Evolutionary conservation across 2,329 filamentous ascomycete species (phyloP), one percentile per base, ranked within the genome.

Genomic region (Colletotrichum sp.): DNA sequence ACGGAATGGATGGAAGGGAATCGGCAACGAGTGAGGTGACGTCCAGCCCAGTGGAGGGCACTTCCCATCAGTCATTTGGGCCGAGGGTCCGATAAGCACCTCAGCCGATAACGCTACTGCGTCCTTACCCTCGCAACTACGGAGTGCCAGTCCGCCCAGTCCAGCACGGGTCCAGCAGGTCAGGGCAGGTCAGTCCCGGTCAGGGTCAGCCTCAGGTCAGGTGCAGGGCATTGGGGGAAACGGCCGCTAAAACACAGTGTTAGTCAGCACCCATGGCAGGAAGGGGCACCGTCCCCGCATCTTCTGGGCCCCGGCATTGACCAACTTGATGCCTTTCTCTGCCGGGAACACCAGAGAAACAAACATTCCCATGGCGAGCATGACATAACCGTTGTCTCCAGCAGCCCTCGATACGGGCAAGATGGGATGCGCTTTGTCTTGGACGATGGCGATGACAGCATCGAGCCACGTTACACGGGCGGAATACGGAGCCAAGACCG

Each of bases 61-160:
- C 43, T 47, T 21, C 38, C 38, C 38, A n/a, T 43, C 38, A 43
- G 38, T 47, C 18, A 47, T 55, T 63, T 18, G 33, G 71, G 57
- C 63, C 72, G 72, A 72, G 72, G 72, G 72, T 64, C 47, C 69
- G 72, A 74, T 74, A 67, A 67, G 62, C 43, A 47, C 43, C 18
- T n/a, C 43, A 21, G 43, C 57, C 62, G 72, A 74, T 67, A 72
- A 67, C 62, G 69, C 38, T 51, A 27, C 24, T 27, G 24, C 24
- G 24, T 27, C n/a, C n/a, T 47, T 0, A 21, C 38, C 38, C 43
- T 51, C n/a, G 43, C 43, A 12, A 47, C 43, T n/a, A 51, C 43
- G 43, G 43, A 51, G 43, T 51, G n/a, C 43, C n/a, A 51, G 43
- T 51, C 43, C 43, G 43, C 11, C 43, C 43, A 21, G 18, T 47